Percentiles rank a stretch among this genome's conserved stretches.
phyloP scores from a whole-genome alignment of 139 green algal species.

The Deuterostichococcus epilithicus region DNA sequence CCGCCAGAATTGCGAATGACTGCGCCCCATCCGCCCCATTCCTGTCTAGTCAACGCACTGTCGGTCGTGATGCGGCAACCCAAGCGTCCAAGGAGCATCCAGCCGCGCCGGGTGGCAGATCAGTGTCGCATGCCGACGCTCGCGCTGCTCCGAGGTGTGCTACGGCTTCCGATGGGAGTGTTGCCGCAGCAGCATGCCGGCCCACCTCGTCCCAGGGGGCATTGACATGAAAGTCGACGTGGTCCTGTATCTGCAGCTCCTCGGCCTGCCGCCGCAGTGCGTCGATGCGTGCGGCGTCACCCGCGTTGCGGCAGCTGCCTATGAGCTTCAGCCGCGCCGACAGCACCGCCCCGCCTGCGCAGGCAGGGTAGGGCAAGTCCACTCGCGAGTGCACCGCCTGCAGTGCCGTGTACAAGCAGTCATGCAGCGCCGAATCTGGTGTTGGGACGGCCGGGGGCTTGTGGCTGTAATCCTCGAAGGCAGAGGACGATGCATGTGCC shows the following conservation, averaged over 20 bases:
- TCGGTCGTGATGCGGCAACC: too few species aligned
- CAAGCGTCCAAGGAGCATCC: too few species aligned
- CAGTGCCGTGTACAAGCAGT: neutral
- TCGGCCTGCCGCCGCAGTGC: slow-evolving; percentile 37
- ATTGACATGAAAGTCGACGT: slow-evolving; percentile 66
- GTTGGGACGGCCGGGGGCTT: too few species aligned
- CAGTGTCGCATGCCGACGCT: too few species aligned
- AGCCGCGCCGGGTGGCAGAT: too few species aligned
- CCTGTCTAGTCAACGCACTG: too few species aligned
- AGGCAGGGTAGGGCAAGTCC: neutral
- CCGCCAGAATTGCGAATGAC: too few species aligned
- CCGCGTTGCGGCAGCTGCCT: slow-evolving; percentile 61
- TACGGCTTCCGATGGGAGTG: too few species aligned
- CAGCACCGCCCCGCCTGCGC: slow-evolving; percentile 42
- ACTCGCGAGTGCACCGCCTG: neutral
- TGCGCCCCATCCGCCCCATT: too few species aligned
- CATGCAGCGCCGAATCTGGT: neutral
- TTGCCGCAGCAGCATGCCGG: too few species aligned
- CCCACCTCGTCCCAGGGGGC: slow-evolving; percentile 64
- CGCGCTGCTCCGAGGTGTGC: too few species aligned
- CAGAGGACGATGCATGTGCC: neutral
- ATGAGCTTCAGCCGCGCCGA: slow-evolving; percentile 65
- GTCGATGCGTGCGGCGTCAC: slow-evolving; percentile 55
- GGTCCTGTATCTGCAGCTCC: slow-evolving; percentile 31
- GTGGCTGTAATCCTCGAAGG: neutral